Conservation (phyloP, 1,284 basidiomycete species). For the Microbotryum intermedium region DNA sequence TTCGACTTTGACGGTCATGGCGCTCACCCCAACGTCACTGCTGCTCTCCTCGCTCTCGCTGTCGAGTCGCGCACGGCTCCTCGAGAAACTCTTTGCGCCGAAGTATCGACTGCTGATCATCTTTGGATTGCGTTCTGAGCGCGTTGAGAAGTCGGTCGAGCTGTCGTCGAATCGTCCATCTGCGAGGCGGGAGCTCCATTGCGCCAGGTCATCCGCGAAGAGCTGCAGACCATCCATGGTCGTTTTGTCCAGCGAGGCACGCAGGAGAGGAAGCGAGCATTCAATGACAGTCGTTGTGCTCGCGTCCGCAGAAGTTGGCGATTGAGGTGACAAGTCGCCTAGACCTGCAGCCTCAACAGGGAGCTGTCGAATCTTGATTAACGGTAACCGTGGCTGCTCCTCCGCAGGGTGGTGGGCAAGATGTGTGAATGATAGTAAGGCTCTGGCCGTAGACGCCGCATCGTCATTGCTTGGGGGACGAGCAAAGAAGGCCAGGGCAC, state of each 20-base stretch:
- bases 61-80: conserved; percentile 20
- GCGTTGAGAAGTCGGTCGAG: conserved; percentile 25
- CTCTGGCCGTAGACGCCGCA: not conserved
- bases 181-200: conserved; percentile 43
- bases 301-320: not conserved
- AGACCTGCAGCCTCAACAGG: too few species aligned
- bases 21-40: conserved; percentile 31
- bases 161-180: conserved; percentile 25
- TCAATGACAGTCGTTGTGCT: not conserved
- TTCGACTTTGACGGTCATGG: conserved; percentile 28
- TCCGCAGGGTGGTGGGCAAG: not conserved
- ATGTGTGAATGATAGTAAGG: not conserved
- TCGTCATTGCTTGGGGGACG: not conserved
- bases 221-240: conserved; percentile 67
- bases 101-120: conserved; percentile 79
- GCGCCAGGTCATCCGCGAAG: conserved; percentile 72
- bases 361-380: too few species aligned
- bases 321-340: too few species aligned
- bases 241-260: conserved; percentile 55
- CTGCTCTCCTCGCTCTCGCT: conserved; percentile 40
- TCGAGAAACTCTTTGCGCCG: conserved; percentile 48
- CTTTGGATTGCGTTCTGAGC: conserved; percentile 47
- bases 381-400: too few species aligned
- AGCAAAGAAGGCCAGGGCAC: conserved; percentile 3
- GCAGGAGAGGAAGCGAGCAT: conserved; percentile 36